Percentiles rank a stretch among this genome's conserved stretches.
Conservation (phyloP, 495 filamentous ascomycete genomes). For the Podospora didyma region DNA sequence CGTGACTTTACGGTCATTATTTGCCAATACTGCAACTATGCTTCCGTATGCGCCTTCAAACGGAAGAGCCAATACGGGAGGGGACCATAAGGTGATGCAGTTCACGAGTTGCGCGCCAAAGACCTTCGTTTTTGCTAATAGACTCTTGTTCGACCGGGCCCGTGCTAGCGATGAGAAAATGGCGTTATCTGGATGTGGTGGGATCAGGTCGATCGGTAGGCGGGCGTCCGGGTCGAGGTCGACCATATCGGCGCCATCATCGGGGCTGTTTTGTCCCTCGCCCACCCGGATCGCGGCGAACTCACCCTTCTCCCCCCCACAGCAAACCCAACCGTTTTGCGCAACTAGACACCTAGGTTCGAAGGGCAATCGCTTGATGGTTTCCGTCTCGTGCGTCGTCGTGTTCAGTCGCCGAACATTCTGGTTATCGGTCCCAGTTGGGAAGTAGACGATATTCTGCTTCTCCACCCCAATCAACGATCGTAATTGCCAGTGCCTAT, state of each 20-base stretch:
- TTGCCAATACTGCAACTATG: conserved; percentile 52
- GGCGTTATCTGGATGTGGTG: conserved; percentile 25
- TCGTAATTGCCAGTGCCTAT: conserved; percentile 86
- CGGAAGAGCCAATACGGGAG: conserved; percentile 19
- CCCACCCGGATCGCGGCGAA: conserved; percentile 72
- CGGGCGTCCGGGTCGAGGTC: conserved; percentile 54
- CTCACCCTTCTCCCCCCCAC: conserved; percentile 80
- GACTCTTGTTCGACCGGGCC: conserved; percentile 33
- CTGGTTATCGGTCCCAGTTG: conserved; percentile 39
- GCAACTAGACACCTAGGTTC: conserved; percentile 79
- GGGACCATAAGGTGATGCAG: conserved; percentile 54
- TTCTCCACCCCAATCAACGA: conserved; percentile 81
- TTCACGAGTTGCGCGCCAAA: conserved; percentile 50
- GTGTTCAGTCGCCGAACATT: conserved; percentile 73
- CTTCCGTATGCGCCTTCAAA: conserved; percentile 34
- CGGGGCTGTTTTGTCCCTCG: conserved; percentile 15
- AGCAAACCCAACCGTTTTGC: conserved; percentile 81
- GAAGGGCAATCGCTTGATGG: conserved; percentile 75
- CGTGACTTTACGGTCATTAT: conserved; percentile 85
- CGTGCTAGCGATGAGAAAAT: conserved; percentile 21
- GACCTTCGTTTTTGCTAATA: conserved; percentile 34
- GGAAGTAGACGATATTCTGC: conserved; percentile 76
- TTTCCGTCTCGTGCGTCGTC: conserved; percentile 65
- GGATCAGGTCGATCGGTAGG: conserved; percentile 54
- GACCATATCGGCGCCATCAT: conserved; percentile 26